Conservation (phyloP, 768 basidiomycete species). For the Pisolithus albus region DNA sequence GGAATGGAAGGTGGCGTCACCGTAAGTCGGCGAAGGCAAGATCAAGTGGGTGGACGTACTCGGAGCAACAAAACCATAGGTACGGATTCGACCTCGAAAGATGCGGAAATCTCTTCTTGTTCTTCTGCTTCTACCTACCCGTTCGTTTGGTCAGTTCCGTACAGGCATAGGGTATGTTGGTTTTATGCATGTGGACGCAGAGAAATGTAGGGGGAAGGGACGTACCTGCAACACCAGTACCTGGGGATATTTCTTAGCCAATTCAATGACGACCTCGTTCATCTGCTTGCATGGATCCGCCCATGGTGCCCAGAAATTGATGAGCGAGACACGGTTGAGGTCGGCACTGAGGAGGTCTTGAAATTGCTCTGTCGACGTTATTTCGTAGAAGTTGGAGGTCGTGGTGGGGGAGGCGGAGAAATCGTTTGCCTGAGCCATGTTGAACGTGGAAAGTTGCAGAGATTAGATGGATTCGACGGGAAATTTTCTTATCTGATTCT, state of each 20-base stretch:
- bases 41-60: slow-evolving; percentile 37
- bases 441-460: not conserved
- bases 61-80: slow-evolving; percentile 78
- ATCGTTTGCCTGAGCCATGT: not conserved
- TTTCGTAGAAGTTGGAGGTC: slow-evolving; percentile 34
- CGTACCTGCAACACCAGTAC: slow-evolving; percentile 71
- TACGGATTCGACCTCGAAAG: slow-evolving; percentile 87
- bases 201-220: not conserved
- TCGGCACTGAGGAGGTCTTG: slow-evolving; percentile 67
- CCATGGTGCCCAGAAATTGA: slow-evolving; percentile 94
- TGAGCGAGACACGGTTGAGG: slow-evolving; percentile 72
- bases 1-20: not conserved
- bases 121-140: slow-evolving; percentile 75
- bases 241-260: slow-evolving; percentile 63
- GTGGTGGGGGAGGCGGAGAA: too few species aligned
- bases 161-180: not conserved
- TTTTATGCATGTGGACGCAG: not conserved
- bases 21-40: not conserved
- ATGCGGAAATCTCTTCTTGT: slow-evolving; percentile 80
- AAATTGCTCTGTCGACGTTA: slow-evolving; percentile 67
- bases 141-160: not conserved
- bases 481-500: not conserved
- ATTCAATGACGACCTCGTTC: slow-evolving; percentile 69
- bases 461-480: not conserved
- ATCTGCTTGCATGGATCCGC: slow-evolving; percentile 87